Base-by-base conservation (phyloP, 2,329 filamentous ascomycete species). In the Sporothrix schenckii region DNA sequence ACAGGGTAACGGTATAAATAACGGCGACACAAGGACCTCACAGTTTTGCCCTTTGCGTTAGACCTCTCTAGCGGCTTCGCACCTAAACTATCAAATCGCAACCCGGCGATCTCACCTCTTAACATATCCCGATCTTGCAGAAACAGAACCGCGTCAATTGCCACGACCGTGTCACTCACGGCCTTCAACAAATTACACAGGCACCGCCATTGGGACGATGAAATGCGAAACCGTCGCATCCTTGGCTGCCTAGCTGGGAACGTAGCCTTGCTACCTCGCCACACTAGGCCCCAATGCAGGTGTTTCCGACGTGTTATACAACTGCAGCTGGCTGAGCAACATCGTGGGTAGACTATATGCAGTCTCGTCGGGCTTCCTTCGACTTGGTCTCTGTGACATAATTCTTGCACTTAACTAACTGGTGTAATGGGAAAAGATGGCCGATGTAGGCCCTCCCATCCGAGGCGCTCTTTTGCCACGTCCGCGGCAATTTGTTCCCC, bases 131-230 rank as follows among this genome's bases (percentile, higher is more conserved):
- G 41, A n/a, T n/a, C 39, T 63, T 44, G 39, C 39, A 39, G 39
- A 63, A 61, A 16, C 41, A 14, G 11, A 44, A 27, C 16, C 27
- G 41, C 19, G 39, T 27, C 41, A 24, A 63, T 13, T 14, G 21
- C 16, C 39, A 47, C 58, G 13, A 44, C 39, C 9, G 10, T 21
- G 58, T 24, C 58, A 16, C 21, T n/a, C 21, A 27, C 58, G 34
- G 39, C 11, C 4, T 10, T 1, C n/a, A 11, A 44, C n/a, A 6
- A 47, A 63, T 27, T 58, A 19, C 47, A 56, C 39, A 50, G 11
- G 24, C 56, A 34, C n/a, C 11, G 21, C 49, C 53, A 39, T 53
- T 69, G 69, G 77, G 74, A 73, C 52, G 68, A 74, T 74, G 73
- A 69, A 52, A 74, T 74, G 73, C 70, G 21, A 70, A 68, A 52